Percentiles rank a stretch among this genome's conserved stretches.
Conservation (phyloP, 2,329 filamentous ascomycete genomes). For the Xylaria digitata region DNA sequence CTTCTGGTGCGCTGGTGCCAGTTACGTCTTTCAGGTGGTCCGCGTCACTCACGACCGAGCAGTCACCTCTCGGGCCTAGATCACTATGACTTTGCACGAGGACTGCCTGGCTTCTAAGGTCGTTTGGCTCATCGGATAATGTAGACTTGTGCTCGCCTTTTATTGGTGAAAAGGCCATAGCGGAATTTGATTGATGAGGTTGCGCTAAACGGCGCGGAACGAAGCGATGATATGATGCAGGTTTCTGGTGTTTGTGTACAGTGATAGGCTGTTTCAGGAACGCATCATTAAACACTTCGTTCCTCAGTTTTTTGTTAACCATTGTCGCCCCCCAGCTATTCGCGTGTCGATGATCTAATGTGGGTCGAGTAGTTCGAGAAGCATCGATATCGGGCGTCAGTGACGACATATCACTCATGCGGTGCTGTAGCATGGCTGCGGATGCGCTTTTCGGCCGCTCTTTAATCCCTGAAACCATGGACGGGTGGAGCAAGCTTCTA, state of each 20-base stretch:
- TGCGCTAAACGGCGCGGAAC: slow-evolving; percentile 66
- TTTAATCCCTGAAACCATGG: slow-evolving; percentile 53
- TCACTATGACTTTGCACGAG: slow-evolving; percentile 53
- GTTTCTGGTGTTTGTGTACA: slow-evolving; percentile 79
- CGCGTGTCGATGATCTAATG: slow-evolving; percentile 66
- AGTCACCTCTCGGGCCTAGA: slow-evolving; percentile 46
- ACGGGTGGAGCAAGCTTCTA: slow-evolving; percentile 78
- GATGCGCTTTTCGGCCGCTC: slow-evolving; percentile 55
- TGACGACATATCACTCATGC: slow-evolving; percentile 38
- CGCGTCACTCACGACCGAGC: slow-evolving; percentile 51
- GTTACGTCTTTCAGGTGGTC: slow-evolving; percentile 65
- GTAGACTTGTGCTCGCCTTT: slow-evolving; percentile 26
- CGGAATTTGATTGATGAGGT: slow-evolving; percentile 59
- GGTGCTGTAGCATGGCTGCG: slow-evolving; percentile 46
- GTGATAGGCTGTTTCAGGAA: slow-evolving; percentile 87
- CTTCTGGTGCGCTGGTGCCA: slow-evolving; percentile 73
- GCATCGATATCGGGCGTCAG: slow-evolving; percentile 31
- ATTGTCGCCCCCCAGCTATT: slow-evolving; percentile 90
- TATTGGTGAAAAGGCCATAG: slow-evolving; percentile 43
- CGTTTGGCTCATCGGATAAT: slow-evolving; percentile 36
- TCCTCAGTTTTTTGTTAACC: slow-evolving; percentile 86
- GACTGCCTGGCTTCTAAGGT: slow-evolving; percentile 42
- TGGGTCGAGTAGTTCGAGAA: slow-evolving; percentile 50
- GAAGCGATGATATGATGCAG: slow-evolving; percentile 69
- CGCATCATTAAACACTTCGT: slow-evolving; percentile 92